phyloP scores from a whole-genome alignment of 257 asterid genomes.

The Fraxinus anomala region DNA sequence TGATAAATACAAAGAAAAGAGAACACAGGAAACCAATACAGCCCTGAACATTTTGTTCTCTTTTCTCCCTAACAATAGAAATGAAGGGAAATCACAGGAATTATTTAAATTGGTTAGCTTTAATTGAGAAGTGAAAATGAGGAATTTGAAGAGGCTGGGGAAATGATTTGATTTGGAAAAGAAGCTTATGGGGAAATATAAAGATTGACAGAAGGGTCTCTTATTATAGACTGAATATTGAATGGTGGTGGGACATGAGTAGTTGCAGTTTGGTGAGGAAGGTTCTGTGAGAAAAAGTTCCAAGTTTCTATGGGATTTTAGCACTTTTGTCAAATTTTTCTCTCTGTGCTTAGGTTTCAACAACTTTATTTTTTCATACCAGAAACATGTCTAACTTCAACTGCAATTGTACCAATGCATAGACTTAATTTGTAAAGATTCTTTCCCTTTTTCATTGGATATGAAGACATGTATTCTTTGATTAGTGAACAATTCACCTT shows the following conservation, averaged over 20 bases:
- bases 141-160: background rate
- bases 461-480: background rate
- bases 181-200: slow-evolving; percentile 9
- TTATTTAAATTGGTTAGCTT: background rate
- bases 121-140: slow-evolving; percentile 17
- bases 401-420: slow-evolving; percentile 27
- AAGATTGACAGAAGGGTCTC: slow-evolving; percentile 20
- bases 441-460: background rate
- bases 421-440: background rate
- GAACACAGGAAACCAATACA: slow-evolving; percentile 29
- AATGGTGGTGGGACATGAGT: slow-evolving; percentile 64
- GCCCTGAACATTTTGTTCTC: slow-evolving; percentile 17
- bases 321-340: slow-evolving; percentile 35
- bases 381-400: slow-evolving; percentile 46
- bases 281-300: slow-evolving; percentile 18
- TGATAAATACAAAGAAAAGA: slow-evolving; percentile 36
- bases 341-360: slow-evolving; percentile 36
- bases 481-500: slow-evolving; percentile 9
- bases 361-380: slow-evolving; percentile 20
- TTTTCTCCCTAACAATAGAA: background rate
- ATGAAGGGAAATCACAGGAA: background rate
- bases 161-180: slow-evolving; percentile 19
- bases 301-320: slow-evolving; percentile 11
- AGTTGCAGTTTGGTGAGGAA: slow-evolving; percentile 68
- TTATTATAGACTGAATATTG: slow-evolving; percentile 21